These are phyloP conservation scores for Fonsecaea monophora DNA, from an alignment of 2,329 filamentous ascomycete species.

Conservation along the genomic window DNA sequence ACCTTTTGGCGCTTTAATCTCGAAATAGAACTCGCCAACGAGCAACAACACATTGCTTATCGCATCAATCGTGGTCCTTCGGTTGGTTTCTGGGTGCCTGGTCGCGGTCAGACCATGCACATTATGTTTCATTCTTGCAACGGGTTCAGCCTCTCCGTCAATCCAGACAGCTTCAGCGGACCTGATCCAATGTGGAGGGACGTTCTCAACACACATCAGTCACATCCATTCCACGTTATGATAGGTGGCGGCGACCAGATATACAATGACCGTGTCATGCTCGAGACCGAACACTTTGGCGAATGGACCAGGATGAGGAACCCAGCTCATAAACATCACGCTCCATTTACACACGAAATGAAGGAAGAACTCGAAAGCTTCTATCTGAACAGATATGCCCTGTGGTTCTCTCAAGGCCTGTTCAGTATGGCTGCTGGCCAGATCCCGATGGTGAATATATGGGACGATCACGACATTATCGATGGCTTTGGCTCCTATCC, in stretches of 20 bases:
- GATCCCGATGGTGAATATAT: conserved; percentile 98
- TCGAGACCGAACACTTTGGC: conserved; percentile 76
- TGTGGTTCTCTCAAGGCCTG: conserved; percentile 95
- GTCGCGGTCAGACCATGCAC: conserved; percentile 85
- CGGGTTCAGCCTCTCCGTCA: conserved; percentile 82
- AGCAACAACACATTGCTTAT: conserved; percentile 88
- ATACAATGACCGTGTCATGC: conserved; percentile 86
- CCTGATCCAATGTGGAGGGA: conserved; percentile 98
- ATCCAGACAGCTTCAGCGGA: conserved; percentile 81
- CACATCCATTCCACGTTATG: conserved; percentile 95
- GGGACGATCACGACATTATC: conserved; percentile 92
- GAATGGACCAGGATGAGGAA: conserved; percentile 86
- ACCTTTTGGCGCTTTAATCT: conserved; percentile 99
- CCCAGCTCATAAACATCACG: conserved; percentile 76
- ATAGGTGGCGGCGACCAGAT: conserved; percentile 96
- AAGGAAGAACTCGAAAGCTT: conserved; percentile 87
- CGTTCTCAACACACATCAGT: conserved; percentile 89
- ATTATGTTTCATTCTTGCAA: conserved; percentile 99
- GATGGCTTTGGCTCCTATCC: conserved; percentile 94
- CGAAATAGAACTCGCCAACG: conserved; percentile 80
- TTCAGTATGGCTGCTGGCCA: conserved; percentile 92
- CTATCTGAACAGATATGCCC: conserved; percentile 85
- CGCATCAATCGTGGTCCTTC: conserved; percentile 91
- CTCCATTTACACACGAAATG: conserved; percentile 79
- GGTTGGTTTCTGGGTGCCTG: conserved; percentile 93